Conservation (phyloP, 2,329 filamentous ascomycete genomes). For the Didymella sp. region DNA sequence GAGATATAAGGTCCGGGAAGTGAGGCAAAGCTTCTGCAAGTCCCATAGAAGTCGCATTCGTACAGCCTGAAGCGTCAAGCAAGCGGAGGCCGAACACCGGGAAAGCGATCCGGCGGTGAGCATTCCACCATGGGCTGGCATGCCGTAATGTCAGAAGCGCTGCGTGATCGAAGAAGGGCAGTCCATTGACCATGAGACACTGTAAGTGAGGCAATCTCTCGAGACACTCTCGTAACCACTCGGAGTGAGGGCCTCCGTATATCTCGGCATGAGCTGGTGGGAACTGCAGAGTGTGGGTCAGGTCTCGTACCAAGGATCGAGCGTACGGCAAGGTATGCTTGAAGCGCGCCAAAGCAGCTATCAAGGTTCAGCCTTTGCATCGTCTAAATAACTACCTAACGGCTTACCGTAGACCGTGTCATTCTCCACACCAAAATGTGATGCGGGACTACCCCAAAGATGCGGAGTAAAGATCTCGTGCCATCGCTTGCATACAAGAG, state of each 20-base stretch:
- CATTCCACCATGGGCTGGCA: conserved; percentile 36
- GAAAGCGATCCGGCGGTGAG: conserved; percentile 33
- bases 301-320: conserved; percentile 58
- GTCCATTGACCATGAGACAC: conserved; percentile 63
- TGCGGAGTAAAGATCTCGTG: conserved; percentile 65
- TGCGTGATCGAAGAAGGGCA: conserved; percentile 69
- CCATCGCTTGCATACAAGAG: conserved; percentile 64
- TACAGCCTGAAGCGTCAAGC: conserved; percentile 63
- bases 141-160: conserved; percentile 59
- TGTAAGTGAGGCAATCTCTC: conserved; percentile 65
- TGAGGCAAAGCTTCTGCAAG: conserved; percentile 60
- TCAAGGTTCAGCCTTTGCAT: conserved; percentile 10
- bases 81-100: conserved; percentile 59
- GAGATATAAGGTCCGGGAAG: conserved; percentile 63
- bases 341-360: conserved; percentile 66
- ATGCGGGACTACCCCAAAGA: conserved; percentile 68
- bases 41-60: conserved; percentile 64
- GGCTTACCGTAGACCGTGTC: conserved; percentile 63
- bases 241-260: conserved; percentile 64
- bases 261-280: conserved; percentile 67
- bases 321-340: conserved; percentile 63
- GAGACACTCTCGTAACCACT: conserved; percentile 66
- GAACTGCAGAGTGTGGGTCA: conserved; percentile 68
- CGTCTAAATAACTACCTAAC: neutral
- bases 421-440: conserved; percentile 66